phyloP scores from a whole-genome alignment of 2,329 filamentous ascomycete species.

The Epicoccum sorghinum region DNA sequence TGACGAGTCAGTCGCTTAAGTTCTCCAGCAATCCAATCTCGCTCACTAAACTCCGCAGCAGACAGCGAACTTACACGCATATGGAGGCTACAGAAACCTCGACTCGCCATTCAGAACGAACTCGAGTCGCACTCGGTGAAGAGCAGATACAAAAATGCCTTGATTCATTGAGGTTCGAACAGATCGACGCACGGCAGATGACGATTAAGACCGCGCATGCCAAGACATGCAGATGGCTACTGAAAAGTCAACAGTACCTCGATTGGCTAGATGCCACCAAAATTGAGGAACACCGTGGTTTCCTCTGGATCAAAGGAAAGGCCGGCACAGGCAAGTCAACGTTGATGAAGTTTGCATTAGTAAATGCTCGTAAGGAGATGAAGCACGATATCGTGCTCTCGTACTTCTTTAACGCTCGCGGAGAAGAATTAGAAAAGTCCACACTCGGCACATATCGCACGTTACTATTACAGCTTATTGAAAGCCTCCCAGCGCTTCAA shows the following conservation, averaged over 20 bases:
- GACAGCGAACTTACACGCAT: neutral
- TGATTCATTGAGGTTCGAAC: slow-evolving; percentile 35
- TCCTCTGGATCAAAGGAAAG: slow-evolving; percentile 40
- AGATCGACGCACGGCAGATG: slow-evolving; percentile 48
- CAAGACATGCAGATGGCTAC: slow-evolving; percentile 53
- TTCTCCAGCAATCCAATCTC: neutral
- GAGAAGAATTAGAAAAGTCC: slow-evolving; percentile 26
- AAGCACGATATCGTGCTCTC: slow-evolving; percentile 13
- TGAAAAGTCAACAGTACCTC: slow-evolving; percentile 41
- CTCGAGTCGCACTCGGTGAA: too few species aligned
- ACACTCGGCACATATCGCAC: slow-evolving; percentile 33
- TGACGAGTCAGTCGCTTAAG: neutral
- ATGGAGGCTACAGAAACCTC: neutral
- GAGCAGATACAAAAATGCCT: neutral
- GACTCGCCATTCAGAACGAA: neutral
- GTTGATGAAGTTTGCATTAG: slow-evolving; percentile 45
- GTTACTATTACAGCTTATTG: slow-evolving; percentile 33
- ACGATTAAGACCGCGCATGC: slow-evolving; percentile 48
- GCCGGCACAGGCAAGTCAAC: slow-evolving; percentile 51
- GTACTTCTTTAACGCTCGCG: slow-evolving; percentile 40
- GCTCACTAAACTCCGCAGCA: neutral
- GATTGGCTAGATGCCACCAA: slow-evolving; percentile 47
- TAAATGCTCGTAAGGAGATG: slow-evolving; percentile 13
- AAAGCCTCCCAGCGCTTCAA: slow-evolving; percentile 17
- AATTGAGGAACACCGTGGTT: slow-evolving; percentile 28